Evolutionary conservation across 2,329 filamentous ascomycete species (phyloP).

Genomic region (Colletotrichum sp.): DNA sequence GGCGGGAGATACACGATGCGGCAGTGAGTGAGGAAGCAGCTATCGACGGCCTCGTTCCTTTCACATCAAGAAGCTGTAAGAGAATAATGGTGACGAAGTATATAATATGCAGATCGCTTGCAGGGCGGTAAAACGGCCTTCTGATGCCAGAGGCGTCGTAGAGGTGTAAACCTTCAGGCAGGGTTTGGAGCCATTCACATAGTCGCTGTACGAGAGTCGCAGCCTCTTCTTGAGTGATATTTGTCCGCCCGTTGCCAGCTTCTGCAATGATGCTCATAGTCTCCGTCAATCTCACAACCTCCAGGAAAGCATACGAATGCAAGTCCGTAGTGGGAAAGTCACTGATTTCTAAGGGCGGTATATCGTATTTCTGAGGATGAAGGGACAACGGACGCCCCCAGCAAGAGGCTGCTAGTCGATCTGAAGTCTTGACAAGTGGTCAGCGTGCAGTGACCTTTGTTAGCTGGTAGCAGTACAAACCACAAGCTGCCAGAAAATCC

Average conservation of each 20-base stretch:
- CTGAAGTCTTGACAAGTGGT: neutral
- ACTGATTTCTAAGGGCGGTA: neutral
- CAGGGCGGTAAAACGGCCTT: neutral
- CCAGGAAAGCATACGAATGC: neutral
- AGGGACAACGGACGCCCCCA: neutral
- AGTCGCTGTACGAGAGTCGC: neutral
- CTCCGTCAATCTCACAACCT: neutral
- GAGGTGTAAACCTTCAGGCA: neutral
- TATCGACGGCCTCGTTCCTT: neutral
- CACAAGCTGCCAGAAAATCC: neutral
- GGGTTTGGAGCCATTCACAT: neutral
- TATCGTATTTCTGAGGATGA: neutral
- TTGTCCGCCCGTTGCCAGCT: neutral
- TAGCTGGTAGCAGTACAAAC: neutral
- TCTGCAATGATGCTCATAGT: neutral
- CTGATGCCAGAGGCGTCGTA: neutral
- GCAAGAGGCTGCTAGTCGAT: neutral
- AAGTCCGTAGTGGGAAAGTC: neutral
- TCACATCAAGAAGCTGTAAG: neutral
- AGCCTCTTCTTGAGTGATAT: neutral
- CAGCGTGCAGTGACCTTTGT: neutral
- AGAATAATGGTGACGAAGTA: neutral
- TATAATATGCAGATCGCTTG: neutral
- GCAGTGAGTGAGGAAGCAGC: neutral
- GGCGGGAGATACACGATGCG: neutral